Conservation (phyloP, 2,329 filamentous ascomycete genomes). For the Fusarium foetens region DNA sequence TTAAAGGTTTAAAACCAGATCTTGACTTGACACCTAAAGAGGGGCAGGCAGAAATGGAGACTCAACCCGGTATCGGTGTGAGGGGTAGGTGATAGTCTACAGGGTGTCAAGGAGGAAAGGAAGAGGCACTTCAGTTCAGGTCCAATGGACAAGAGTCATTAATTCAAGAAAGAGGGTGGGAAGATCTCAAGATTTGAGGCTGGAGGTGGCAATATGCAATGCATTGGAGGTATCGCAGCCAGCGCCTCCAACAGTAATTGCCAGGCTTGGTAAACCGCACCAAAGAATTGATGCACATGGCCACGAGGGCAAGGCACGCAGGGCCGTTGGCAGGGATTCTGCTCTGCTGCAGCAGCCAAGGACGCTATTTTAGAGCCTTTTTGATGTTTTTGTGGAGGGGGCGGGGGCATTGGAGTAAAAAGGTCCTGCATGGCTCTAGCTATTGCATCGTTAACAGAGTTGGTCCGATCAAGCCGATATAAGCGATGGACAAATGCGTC, state of each 20-base stretch:
- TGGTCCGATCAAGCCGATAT: conserved; percentile 2
- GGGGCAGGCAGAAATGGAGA: conserved; percentile 37
- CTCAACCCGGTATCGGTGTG: conserved; percentile 36
- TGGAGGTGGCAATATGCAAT: conserved; percentile 33
- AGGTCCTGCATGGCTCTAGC: neutral
- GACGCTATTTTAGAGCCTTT: conserved; percentile 20
- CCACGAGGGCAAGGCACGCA: conserved; percentile 36
- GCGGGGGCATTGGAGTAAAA: conserved; percentile 8
- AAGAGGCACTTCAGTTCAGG: neutral
- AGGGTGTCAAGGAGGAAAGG: conserved; percentile 2
- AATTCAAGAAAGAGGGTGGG: conserved; percentile 26
- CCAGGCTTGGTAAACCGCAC: conserved; percentile 2
- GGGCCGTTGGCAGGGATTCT: conserved; percentile 28
- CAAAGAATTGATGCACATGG: conserved; percentile 13
- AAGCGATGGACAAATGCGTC: conserved; percentile 8
- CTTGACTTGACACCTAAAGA: conserved; percentile 28
- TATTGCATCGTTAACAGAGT: neutral
- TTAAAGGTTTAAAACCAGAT: conserved; percentile 26
- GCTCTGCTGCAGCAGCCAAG: conserved; percentile 16
- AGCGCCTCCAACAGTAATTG: neutral
- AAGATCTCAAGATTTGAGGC: conserved; percentile 24
- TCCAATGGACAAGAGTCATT: conserved; percentile 24
- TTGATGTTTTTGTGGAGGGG: conserved; percentile 14
- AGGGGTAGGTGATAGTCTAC: conserved; percentile 1
- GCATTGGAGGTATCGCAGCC: neutral